A percentile compares a stretch with the other conserved stretches of the same genome.
Conservation (phyloP, 805 yeast genomes). For the Metschnikowia aberdeeniae region DNA sequence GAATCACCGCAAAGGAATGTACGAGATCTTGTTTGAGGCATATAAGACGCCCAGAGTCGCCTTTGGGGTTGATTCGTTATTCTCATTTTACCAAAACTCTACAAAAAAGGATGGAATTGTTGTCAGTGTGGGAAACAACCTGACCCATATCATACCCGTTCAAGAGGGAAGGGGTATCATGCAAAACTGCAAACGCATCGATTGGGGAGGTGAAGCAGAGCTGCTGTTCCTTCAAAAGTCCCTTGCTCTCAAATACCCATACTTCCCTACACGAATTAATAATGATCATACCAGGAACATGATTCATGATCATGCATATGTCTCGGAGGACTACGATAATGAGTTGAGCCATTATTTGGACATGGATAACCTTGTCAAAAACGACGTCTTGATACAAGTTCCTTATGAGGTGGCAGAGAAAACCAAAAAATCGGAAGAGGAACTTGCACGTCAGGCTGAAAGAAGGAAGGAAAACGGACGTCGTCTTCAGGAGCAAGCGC, state of each 20-base stretch:
- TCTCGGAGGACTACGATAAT: slow-evolving; percentile 60
- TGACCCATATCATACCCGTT: slow-evolving; percentile 81
- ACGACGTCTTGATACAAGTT: slow-evolving; percentile 79
- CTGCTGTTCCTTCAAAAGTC: slow-evolving; percentile 58
- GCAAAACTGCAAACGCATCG: slow-evolving; percentile 70
- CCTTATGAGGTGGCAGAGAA: slow-evolving; percentile 63
- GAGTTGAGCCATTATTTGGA: slow-evolving; percentile 59
- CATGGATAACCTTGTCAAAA: slow-evolving; percentile 56
- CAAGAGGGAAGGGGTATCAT: slow-evolving; percentile 63
- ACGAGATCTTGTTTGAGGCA: slow-evolving; percentile 81
- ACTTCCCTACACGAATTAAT: slow-evolving; percentile 74
- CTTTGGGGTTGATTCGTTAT: slow-evolving; percentile 79
- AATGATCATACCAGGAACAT: slow-evolving; percentile 60
- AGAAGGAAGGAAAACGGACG: slow-evolving; percentile 81
- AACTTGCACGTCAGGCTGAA: slow-evolving; percentile 69
- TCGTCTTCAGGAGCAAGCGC: slow-evolving; percentile 90
- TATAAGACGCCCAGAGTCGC: slow-evolving; percentile 71
- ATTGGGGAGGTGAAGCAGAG: slow-evolving; percentile 86
- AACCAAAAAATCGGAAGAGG: slow-evolving; percentile 65
- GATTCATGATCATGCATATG: slow-evolving; percentile 74
- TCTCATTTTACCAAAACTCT: slow-evolving; percentile 67
- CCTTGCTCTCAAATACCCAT: slow-evolving; percentile 81
- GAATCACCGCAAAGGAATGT: slow-evolving; percentile 67
- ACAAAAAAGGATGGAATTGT: slow-evolving; percentile 59
- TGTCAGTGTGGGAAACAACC: slow-evolving; percentile 76